A percentile compares a stretch with the other conserved stretches of the same genome.
Evolutionary conservation across 2,329 filamentous ascomycete species (phyloP).

Genomic region (Colletotrichum sp.): DNA sequence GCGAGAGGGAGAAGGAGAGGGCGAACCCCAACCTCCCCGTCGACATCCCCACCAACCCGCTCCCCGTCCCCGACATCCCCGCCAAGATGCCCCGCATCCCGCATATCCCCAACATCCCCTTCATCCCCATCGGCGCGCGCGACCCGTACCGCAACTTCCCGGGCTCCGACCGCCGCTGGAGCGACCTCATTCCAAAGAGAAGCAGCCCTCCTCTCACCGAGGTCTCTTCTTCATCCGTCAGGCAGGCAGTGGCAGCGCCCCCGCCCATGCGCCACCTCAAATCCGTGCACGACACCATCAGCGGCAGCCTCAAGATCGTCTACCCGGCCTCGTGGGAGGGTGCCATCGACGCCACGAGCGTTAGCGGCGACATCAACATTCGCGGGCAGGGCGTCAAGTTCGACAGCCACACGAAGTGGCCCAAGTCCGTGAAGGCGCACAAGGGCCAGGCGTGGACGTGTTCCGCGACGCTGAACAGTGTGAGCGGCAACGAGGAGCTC

Average conservation of each 20-base stretch:
- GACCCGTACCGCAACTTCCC: slow-evolving; percentile 25
- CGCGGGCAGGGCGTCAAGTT: slow-evolving; percentile 47
- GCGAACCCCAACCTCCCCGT: slow-evolving; percentile 17
- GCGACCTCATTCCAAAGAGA: neutral
- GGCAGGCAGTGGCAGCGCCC: neutral
- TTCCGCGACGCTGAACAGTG: neutral
- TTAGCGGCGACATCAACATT: slow-evolving; percentile 44
- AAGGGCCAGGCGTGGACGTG: slow-evolving; percentile 21
- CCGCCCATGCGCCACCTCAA: slow-evolving; percentile 38
- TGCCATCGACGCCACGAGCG: slow-evolving; percentile 39
- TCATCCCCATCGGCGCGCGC: slow-evolving; percentile 4
- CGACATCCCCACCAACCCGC: slow-evolving; percentile 19
- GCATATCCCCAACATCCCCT: neutral
- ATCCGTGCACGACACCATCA: slow-evolving; percentile 48
- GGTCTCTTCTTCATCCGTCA: neutral
- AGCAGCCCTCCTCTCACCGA: neutral
- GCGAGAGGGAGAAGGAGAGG: neutral
- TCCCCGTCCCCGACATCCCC: slow-evolving; percentile 1
- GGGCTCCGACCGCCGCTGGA: neutral
- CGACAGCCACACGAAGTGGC: slow-evolving; percentile 37
- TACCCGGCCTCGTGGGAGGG: slow-evolving; percentile 59
- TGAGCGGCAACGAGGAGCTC: neutral
- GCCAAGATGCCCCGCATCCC: slow-evolving; percentile 6
- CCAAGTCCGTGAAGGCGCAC: slow-evolving; percentile 34
- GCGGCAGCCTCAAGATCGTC: slow-evolving; percentile 44